Conservation (phyloP, 176 grass and related monocot species). For the Triticum monococcum region DNA sequence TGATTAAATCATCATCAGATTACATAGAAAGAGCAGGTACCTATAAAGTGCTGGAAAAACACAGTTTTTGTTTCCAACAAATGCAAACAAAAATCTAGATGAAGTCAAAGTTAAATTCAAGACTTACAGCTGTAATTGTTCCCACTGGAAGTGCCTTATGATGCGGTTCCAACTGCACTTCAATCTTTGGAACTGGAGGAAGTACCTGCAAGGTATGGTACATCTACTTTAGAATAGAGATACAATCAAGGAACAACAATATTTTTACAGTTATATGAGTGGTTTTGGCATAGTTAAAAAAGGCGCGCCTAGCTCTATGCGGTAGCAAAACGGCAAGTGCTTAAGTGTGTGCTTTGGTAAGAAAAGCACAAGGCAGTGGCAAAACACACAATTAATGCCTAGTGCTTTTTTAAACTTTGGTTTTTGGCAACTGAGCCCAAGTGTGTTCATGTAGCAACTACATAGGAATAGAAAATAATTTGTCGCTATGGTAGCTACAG, state of each 20-base stretch:
- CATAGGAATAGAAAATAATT: not conserved
- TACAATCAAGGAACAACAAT: not conserved
- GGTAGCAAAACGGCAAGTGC: no score
- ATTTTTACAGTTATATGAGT: not conserved
- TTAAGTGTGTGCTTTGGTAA: not conserved
- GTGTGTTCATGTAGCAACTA: not conserved
- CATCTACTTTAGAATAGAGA: slow-evolving; percentile 20
- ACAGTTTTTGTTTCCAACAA: not conserved
- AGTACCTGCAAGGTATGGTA: slow-evolving; percentile 47
- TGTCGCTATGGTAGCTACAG: not conserved
- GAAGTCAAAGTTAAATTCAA: not conserved
- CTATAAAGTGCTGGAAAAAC: not conserved
- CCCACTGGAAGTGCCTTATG: slow-evolving; percentile 80
- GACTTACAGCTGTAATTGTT: slow-evolving; percentile 71
- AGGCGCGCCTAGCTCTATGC: not conserved
- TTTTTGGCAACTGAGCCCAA: not conserved
- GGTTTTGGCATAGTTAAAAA: not conserved
- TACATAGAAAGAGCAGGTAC: not conserved
- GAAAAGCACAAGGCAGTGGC: not conserved
- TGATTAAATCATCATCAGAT: slow-evolving; percentile 1
- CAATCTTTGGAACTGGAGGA: slow-evolving; percentile 77
- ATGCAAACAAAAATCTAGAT: not conserved
- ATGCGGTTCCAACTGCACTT: slow-evolving; percentile 63
- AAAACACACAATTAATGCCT: not conserved
- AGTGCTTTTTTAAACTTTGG: not conserved